Base-by-base conservation (phyloP, 1,284 basidiomycete species). In the Boletellus deceptivus region DNA sequence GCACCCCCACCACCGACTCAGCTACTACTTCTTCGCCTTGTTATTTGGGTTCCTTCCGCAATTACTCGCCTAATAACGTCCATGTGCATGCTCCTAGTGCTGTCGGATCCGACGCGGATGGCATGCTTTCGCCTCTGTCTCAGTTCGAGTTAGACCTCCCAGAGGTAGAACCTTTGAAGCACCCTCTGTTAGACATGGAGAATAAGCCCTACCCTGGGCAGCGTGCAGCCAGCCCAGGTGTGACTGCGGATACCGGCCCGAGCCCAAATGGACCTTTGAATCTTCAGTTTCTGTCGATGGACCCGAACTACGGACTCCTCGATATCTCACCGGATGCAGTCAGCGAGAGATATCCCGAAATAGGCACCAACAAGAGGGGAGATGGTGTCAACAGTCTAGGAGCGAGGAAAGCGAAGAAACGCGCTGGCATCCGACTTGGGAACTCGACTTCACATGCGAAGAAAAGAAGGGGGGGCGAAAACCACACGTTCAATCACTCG, bases 181-280 rank as follows among this genome's bases (percentile, higher is more conserved):
- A 52, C 8, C 63, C 62, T 20, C 22, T 66, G n/a, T 62, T 63
- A 7, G 60, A 66, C 25, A 54, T 51, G 16, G 52, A 65, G 44
- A 63, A 63, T 43, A 60, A 49, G 43, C 37, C 39, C 45, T 40
- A 52, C 33, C 48, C 54, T 24, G 49, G 44, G 20, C 58, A 51
- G 29, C 37, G 22, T 27, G 14, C n/a, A 11, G 6, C 29, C 6
- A 34, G 17, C 44, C 39, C 38, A n/a, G 16, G 40, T 6, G 25
- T 34, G 35, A 36, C 17, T 13, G 18, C 37, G 22, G 41, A 45
- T 7, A 2, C 27, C 3, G 7, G 24, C 8, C 31, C 5, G 13
- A 18, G 43, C 34, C 53, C 43, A 17, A 35, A 48, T 35, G 48
- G 31, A 8, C 8, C 24, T 1, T n/a, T 36, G 17, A 18, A 27